These are phyloP conservation scores for Gloeostereum incarnatum DNA, from an alignment of 768 basidiomycete species.

Conservation along the genomic window DNA sequence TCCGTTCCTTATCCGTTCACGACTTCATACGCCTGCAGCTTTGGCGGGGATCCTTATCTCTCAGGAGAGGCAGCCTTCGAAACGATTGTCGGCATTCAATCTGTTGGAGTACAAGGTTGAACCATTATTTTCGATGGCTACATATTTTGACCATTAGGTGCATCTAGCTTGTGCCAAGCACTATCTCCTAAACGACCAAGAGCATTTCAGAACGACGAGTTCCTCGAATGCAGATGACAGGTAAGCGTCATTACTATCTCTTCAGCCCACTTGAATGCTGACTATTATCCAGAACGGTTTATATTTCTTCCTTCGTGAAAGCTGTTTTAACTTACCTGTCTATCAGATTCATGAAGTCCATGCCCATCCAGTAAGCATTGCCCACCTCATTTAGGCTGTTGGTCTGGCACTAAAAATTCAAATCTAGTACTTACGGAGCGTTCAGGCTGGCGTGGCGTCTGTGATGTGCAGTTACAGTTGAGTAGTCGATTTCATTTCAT, in stretches of 20 bases:
- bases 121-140: background rate
- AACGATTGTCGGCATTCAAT: constrained; percentile 42
- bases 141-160: background rate
- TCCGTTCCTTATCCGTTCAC: background rate
- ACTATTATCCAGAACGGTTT: constrained; percentile 19
- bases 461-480: constrained; percentile 56
- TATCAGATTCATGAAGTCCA: constrained; percentile 48
- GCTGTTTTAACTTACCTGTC: background rate
- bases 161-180: constrained; percentile 29
- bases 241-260: constrained; percentile 13
- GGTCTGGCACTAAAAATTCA: background rate
- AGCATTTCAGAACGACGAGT: constrained; percentile 32
- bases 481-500: background rate
- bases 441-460: constrained; percentile 55
- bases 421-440: constrained; percentile 39
- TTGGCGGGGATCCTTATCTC: constrained; percentile 44
- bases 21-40: constrained; percentile 20
- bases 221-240: constrained; percentile 35
- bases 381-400: background rate
- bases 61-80: constrained; percentile 46
- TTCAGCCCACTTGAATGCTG: background rate
- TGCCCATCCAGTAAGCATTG: constrained; percentile 31
- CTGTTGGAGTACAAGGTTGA: constrained; percentile 37
- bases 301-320: background rate
- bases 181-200: constrained; percentile 39